Conservation (phyloP, 768 basidiomycete genomes). For the Tylopilus vinaceipallidus region DNA sequence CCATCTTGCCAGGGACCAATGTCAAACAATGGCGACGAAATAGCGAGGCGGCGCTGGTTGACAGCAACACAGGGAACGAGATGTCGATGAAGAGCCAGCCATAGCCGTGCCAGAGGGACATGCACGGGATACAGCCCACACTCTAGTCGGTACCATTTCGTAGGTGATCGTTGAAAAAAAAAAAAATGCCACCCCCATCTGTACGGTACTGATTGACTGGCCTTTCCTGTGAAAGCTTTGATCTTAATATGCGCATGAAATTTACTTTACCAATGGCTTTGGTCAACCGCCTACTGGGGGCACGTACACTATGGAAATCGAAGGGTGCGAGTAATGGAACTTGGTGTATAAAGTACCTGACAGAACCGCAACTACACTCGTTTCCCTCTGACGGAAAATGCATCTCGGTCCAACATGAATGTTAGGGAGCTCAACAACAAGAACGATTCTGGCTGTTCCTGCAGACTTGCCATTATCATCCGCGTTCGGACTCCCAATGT, state of each 20-base stretch:
- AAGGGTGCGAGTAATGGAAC: neutral
- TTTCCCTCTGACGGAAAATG: too few relatives aligned
- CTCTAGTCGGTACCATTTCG: neutral
- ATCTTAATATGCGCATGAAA: slow-evolving; percentile 3
- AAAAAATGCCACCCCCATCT: neutral
- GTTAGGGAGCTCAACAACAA: too few relatives aligned
- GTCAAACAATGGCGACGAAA: slow-evolving; percentile 27
- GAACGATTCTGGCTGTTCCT: neutral
- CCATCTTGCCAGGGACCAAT: slow-evolving; percentile 24
- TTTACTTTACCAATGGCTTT: neutral
- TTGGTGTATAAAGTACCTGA: neutral
- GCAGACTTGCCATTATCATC: too few relatives aligned
- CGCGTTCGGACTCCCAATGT: too few relatives aligned
- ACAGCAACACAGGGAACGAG: neutral
- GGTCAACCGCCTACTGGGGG: neutral
- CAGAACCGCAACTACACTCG: neutral
- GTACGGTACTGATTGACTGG: neutral
- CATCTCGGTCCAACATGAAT: too few relatives aligned
- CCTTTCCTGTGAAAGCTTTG: neutral
- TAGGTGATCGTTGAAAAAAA: neutral
- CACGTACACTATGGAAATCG: neutral
- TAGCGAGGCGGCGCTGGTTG: slow-evolving; percentile 2
- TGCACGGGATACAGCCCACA: neutral
- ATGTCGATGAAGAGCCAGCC: neutral
- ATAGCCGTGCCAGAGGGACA: neutral